These are phyloP conservation scores for Ophiostoma novo-ulmi DNA, from an alignment of 2,329 filamentous ascomycete species.

Conservation along the genomic window DNA sequence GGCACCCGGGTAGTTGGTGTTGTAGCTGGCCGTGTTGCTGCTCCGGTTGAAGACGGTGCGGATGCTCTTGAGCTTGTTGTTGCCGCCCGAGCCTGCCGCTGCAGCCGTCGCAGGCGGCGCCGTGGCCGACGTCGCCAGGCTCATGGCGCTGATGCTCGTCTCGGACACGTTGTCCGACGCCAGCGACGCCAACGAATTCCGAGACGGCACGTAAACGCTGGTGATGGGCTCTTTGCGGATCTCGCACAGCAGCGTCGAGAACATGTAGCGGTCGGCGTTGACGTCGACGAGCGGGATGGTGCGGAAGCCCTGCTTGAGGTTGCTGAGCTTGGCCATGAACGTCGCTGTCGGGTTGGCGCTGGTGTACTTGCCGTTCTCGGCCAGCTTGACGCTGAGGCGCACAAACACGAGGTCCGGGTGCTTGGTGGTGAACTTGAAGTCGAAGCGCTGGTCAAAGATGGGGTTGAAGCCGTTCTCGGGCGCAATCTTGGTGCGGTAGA, in stretches of 20 bases:
- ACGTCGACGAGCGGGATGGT: constrained; percentile 84
- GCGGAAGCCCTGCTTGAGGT: constrained; percentile 84
- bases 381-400: constrained; percentile 86
- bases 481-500: constrained; percentile 70
- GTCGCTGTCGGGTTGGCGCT: constrained; percentile 64
- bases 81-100: constrained; percentile 30
- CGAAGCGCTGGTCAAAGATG: constrained; percentile 72
- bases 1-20: background rate
- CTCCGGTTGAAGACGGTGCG: constrained; percentile 50
- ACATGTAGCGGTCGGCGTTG: constrained; percentile 87
- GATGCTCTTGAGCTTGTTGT: constrained; percentile 46
- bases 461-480: constrained; percentile 92
- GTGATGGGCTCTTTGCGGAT: constrained; percentile 62
- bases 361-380: constrained; percentile 66
- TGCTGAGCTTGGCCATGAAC: constrained; percentile 87
- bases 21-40: constrained; percentile 33
- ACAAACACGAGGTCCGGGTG: constrained; percentile 91
- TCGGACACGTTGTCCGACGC: constrained; percentile 31
- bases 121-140: background rate
- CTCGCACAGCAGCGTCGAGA: constrained; percentile 89
- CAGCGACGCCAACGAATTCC: background rate
- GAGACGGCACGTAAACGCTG: constrained; percentile 49
- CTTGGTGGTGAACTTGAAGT: constrained; percentile 83
- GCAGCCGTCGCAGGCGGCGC: background rate
- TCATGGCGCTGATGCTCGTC: background rate